These are phyloP conservation scores for Angophora floribunda DNA, from an alignment of 345 rosid species.

Conservation along the genomic window DNA sequence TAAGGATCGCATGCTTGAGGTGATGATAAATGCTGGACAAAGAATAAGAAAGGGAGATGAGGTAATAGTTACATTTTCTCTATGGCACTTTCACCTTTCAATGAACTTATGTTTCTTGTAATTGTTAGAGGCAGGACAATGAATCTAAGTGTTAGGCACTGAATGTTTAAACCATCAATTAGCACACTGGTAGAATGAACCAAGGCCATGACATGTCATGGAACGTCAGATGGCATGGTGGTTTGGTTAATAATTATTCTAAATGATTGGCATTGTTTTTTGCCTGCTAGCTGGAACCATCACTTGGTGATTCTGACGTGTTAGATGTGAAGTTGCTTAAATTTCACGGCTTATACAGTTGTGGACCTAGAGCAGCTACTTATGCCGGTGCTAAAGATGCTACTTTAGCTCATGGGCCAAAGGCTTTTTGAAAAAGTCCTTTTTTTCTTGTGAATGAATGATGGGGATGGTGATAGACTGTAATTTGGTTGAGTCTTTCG, in stretches of 20 bases:
- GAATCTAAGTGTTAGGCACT: not conserved
- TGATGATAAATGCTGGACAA: conserved; percentile 94
- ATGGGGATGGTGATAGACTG: not conserved
- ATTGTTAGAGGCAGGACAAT: not conserved
- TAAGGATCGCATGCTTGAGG: conserved; percentile 93
- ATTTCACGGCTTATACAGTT: not conserved
- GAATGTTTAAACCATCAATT: not conserved
- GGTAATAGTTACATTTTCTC: conserved; percentile 27
- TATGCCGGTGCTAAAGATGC: not conserved
- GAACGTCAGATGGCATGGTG: not conserved
- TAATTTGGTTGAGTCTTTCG: not conserved
- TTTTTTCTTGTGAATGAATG: not conserved
- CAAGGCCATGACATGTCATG: not conserved
- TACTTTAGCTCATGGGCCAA: not conserved
- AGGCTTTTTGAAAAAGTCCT: not conserved
- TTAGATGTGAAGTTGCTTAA: not conserved
- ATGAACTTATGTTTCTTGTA: not conserved
- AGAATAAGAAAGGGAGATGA: conserved; percentile 70
- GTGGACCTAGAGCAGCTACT: not conserved
- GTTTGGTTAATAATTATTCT: not conserved
- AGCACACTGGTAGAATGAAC: not conserved
- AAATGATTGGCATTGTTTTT: not conserved
- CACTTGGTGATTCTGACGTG: not conserved
- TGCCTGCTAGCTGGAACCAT: not conserved
- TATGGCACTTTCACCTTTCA: not conserved